These are phyloP conservation scores for Ustilago trichophora DNA, from an alignment of 1,284 basidiomycete species.

Conservation along the genomic window DNA sequence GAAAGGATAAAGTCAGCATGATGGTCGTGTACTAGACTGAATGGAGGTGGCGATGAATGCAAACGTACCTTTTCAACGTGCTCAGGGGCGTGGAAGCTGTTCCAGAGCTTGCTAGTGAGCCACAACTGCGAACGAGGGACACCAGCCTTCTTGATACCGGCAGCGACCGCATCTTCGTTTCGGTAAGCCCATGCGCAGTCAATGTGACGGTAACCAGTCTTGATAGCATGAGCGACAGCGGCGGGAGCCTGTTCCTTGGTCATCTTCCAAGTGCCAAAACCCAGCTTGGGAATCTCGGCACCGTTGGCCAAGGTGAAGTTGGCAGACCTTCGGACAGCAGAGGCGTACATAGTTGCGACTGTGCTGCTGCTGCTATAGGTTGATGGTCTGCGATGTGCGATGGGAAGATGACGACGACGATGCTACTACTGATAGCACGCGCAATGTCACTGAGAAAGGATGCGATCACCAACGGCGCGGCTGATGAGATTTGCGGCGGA, in stretches of 20 bases:
- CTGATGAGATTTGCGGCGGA: not conserved
- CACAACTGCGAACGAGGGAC: conserved; percentile 81
- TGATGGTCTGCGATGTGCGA: conserved; percentile 1
- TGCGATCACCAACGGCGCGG: conserved; percentile 7
- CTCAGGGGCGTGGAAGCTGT: conserved; percentile 73
- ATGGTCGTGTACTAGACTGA: not conserved
- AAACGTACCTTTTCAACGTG: conserved; percentile 53
- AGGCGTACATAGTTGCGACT: conserved; percentile 45
- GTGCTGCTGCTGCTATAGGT: not conserved
- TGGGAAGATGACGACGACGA: not conserved
- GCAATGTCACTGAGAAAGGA: not conserved
- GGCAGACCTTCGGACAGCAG: conserved; percentile 52
- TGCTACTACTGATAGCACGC: conserved; percentile 3
- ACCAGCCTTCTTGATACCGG: conserved; percentile 78
- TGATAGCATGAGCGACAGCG: conserved; percentile 67
- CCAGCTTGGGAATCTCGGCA: conserved; percentile 58
- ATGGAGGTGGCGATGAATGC: not conserved
- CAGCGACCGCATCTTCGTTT: conserved; percentile 86
- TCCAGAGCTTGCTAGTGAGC: conserved; percentile 84
- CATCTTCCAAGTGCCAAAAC: conserved; percentile 59
- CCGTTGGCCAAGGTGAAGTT: conserved; percentile 54
- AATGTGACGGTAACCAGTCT: conserved; percentile 56
- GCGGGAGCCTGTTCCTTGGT: conserved; percentile 69
- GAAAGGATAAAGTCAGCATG: not conserved
- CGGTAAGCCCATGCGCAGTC: conserved; percentile 62